These are phyloP conservation scores for Pelomyxa schiedti DNA, from an alignment of 78 protist genomes.

Conservation along the genomic window DNA sequence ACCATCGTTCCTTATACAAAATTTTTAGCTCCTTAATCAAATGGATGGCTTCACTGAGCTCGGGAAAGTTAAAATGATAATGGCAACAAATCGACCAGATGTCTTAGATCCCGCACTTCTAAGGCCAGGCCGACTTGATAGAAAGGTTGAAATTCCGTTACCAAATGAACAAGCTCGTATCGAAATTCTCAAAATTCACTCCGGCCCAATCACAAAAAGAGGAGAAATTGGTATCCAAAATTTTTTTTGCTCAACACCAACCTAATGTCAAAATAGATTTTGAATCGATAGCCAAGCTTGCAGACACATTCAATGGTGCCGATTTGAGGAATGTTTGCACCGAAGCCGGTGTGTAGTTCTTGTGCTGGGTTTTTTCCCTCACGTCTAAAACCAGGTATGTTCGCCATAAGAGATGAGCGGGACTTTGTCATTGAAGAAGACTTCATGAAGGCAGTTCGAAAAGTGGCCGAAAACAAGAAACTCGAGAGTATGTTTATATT, in stretches of 20 bases:
- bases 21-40: conserved; percentile 83
- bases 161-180: conserved; percentile 92
- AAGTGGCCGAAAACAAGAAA: conserved; percentile 89
- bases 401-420: conserved; percentile 93
- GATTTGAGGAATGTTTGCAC: conserved; percentile 98
- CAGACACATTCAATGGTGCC: conserved; percentile 99
- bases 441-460: conserved; percentile 95
- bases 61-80: conserved; percentile 93
- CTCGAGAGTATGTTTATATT: conserved; percentile 85
- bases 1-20: neutral
- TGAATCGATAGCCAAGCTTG: conserved; percentile 89
- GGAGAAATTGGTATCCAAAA: conserved; percentile 82
- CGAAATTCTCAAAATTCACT: conserved; percentile 94
- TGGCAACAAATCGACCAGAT: conserved; percentile 99
- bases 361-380: conserved; percentile 6
- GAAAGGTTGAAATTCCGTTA: conserved; percentile 92
- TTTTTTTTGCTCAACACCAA: neutral
- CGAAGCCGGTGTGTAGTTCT: too few species aligned
- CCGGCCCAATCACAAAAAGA: conserved; percentile 70
- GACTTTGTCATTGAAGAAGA: conserved; percentile 90
- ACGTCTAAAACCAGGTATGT: conserved; percentile 64
- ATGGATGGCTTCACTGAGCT: conserved; percentile 96
- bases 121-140: conserved; percentile 88
- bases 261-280: conserved; percentile 39
- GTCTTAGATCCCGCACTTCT: conserved; percentile 93